Percentiles rank a stretch among this genome's conserved stretches.
phyloP scores from a whole-genome alignment of 2,329 filamentous ascomycete species.

The Daldinia sp. region DNA sequence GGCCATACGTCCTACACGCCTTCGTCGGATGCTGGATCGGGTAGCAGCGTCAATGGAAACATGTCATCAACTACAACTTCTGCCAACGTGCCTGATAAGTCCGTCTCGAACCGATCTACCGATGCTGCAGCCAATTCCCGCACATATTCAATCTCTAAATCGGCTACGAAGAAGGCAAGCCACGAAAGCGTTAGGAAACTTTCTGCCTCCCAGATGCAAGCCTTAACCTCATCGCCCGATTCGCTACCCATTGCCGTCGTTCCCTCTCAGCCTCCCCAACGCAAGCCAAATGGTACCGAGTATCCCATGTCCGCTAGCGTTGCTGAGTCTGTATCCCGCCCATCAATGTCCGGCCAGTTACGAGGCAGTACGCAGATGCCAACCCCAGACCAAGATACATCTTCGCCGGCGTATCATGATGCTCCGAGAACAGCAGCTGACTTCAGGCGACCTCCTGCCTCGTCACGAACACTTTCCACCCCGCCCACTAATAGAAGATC shows the following conservation, averaged over 20 bases:
- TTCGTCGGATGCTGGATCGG: conserved; percentile 20
- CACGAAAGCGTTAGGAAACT: conserved; percentile 64
- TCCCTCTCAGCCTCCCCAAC: conserved; percentile 46
- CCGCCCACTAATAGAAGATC: conserved; percentile 61
- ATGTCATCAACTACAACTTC: conserved; percentile 15
- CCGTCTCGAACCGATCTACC: conserved; percentile 17
- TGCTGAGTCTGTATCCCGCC: conserved; percentile 52
- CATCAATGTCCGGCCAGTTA: conserved; percentile 53
- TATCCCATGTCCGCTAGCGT: conserved; percentile 55
- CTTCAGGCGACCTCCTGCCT: conserved; percentile 53
- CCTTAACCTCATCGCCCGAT: conserved; percentile 67
- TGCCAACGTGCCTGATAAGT: conserved; percentile 24
- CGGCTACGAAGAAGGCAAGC: conserved; percentile 48
- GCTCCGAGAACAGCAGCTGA: conserved; percentile 46
- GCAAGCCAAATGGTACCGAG: conserved; percentile 52
- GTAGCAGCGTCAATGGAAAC: conserved; percentile 15
- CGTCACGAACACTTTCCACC: conserved; percentile 63
- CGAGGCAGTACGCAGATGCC: conserved; percentile 41
- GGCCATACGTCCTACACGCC: conserved; percentile 1
- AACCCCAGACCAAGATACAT: conserved; percentile 36
- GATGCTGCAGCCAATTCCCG: conserved; percentile 38
- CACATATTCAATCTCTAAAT: conserved; percentile 44
- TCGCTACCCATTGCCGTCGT: conserved; percentile 68
- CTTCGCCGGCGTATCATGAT: conserved; percentile 48
- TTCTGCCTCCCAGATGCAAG: conserved; percentile 69